Evolutionary conservation across 1,284 basidiomycete genomes (phyloP).

Genomic region (Flammula alnicola): DNA sequence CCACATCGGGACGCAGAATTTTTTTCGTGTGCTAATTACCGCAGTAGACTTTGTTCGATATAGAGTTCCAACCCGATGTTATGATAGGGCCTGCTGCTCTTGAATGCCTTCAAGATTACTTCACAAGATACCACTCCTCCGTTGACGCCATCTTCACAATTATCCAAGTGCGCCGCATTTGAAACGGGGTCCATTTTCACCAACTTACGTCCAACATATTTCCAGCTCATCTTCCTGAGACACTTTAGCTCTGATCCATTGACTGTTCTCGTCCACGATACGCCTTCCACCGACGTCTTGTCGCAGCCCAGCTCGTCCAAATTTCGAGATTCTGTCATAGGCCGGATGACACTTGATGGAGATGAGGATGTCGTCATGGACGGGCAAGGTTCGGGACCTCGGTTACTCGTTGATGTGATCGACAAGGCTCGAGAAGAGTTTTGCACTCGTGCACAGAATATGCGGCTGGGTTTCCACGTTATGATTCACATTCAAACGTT

Average conservation of each 20-base stretch:
- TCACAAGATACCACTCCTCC: slow-evolving; percentile 55
- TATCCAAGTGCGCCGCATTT: slow-evolving; percentile 52
- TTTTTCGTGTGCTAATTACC: background rate
- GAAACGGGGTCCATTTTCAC: background rate
- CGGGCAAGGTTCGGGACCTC: slow-evolving; percentile 24
- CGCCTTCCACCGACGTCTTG: slow-evolving; percentile 29
- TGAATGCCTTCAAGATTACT: slow-evolving; percentile 59
- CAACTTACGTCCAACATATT: slow-evolving; percentile 2
- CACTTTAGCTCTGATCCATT: slow-evolving; percentile 67
- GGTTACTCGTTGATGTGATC: slow-evolving; percentile 38
- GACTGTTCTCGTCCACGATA: slow-evolving; percentile 45
- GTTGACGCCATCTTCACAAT: slow-evolving; percentile 59
- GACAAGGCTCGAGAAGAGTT: slow-evolving; percentile 45
- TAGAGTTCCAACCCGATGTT: slow-evolving; percentile 61
- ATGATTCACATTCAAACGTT: slow-evolving; percentile 47
- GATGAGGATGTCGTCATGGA: slow-evolving; percentile 16
- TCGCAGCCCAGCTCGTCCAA: slow-evolving; percentile 32
- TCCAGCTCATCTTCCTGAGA: slow-evolving; percentile 64
- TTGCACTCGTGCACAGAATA: slow-evolving; percentile 32
- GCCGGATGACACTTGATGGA: slow-evolving; percentile 30
- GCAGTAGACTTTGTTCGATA: slow-evolving; percentile 65
- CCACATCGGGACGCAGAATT: background rate
- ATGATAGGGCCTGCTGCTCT: slow-evolving; percentile 62
- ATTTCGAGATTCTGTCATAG: slow-evolving; percentile 48
- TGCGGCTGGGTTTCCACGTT: slow-evolving; percentile 52